Evolutionary conservation across 2,329 filamentous ascomycete species (phyloP).

Genomic region (Hysterium pulicare): DNA sequence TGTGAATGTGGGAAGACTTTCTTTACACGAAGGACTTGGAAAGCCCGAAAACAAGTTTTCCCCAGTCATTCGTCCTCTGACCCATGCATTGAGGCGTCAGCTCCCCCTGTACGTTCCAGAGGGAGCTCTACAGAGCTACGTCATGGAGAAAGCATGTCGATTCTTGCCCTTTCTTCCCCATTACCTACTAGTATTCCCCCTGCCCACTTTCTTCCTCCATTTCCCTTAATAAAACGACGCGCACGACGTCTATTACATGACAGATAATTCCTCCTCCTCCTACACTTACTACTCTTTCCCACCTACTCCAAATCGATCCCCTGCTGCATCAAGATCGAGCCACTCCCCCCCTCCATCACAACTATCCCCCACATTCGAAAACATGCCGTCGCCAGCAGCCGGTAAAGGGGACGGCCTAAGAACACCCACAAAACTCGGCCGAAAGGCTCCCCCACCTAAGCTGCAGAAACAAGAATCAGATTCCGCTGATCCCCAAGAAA

Average conservation of each 20-base stretch:
- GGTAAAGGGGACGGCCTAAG: conserved; percentile 48
- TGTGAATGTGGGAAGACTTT: not conserved
- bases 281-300: conserved; percentile 54
- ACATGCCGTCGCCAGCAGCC: conserved; percentile 51
- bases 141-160: conserved; percentile 26
- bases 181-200: conserved; percentile 18
- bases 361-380: conserved; percentile 19
- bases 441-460: conserved; percentile 39
- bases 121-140: conserved; percentile 24
- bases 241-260: conserved; percentile 46
- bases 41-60: conserved; percentile 38
- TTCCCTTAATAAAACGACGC: too few relatives aligned
- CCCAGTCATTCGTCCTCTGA: conserved; percentile 12
- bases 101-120: conserved; percentile 26
- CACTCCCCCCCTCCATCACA: conserved; percentile 22
- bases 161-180: conserved; percentile 20
- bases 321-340: conserved; percentile 36
- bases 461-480: conserved; percentile 43
- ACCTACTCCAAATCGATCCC: conserved; percentile 46
- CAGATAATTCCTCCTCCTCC: conserved; percentile 44
- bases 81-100: conserved; percentile 25
- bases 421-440: conserved; percentile 51
- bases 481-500: conserved; percentile 39
- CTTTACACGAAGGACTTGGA: not conserved
- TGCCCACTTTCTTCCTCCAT: conserved; percentile 14